Evolutionary conservation across 257 asterid genomes (phyloP).

Genomic region (Solanum peruvianum): DNA sequence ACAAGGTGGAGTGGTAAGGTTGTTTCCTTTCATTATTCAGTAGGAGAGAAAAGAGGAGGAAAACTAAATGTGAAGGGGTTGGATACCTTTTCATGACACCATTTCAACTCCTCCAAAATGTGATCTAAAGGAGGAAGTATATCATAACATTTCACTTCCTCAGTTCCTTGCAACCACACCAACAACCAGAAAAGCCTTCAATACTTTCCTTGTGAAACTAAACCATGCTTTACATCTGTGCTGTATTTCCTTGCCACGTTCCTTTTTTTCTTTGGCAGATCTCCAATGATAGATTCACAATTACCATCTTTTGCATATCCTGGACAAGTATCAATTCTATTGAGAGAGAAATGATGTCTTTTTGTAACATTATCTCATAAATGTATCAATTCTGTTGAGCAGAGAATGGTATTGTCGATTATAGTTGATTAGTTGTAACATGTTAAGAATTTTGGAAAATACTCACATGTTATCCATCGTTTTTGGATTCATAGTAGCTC

Average conservation of each 20-base stretch:
- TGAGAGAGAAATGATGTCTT: background rate
- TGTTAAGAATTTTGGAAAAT: background rate
- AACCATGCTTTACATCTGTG: background rate
- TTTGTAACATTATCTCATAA: background rate
- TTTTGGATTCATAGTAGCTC: background rate
- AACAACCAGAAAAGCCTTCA: background rate
- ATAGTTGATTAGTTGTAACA: background rate
- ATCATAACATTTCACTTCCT: background rate
- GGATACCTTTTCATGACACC: background rate
- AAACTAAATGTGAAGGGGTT: background rate
- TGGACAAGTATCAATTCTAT: background rate
- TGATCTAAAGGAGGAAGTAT: background rate
- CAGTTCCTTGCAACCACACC: background rate
- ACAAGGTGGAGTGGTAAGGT: background rate
- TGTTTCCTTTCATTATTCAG: background rate
- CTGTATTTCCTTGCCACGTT: background rate
- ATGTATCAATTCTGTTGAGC: background rate
- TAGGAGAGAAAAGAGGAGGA: background rate
- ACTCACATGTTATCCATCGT: background rate
- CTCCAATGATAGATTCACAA: background rate
- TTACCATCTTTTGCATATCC: background rate
- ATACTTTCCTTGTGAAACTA: background rate
- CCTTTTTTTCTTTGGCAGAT: background rate
- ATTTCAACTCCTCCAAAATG: background rate
- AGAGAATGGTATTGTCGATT: background rate